Percentiles rank a stretch among this genome's conserved stretches.
phyloP scores from a whole-genome alignment of 345 rosid genomes.

The Bruguiera gymnorhiza region DNA sequence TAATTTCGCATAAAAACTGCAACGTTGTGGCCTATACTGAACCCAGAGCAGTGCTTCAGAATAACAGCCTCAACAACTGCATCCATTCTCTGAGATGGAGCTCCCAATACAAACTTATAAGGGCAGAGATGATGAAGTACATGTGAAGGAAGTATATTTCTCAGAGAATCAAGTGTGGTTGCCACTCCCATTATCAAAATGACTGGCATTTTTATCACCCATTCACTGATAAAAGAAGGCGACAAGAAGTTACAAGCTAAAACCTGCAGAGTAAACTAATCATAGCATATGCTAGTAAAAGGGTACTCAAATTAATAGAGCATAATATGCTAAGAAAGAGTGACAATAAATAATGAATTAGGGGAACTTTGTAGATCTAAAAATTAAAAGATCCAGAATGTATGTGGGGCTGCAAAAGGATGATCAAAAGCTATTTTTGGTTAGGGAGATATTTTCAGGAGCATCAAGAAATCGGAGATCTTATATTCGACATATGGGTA shows the following conservation, averaged over 20 bases:
- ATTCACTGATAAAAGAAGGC: slow-evolving; percentile 52
- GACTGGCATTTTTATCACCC: slow-evolving; percentile 79
- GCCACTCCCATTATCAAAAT: slow-evolving; percentile 80
- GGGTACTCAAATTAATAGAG: too few relatives aligned
- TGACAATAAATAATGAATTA: not conserved
- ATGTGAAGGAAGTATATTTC: slow-evolving; percentile 54
- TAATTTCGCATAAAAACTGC: slow-evolving; percentile 71
- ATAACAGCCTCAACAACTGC: slow-evolving; percentile 75
- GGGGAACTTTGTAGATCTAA: too few relatives aligned
- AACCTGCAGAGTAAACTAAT: not conserved
- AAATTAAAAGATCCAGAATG: too few relatives aligned
- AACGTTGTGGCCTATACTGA: slow-evolving; percentile 66
- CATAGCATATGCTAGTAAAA: too few relatives aligned
- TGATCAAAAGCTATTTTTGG: too few relatives aligned
- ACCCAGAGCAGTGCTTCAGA: slow-evolving; percentile 69
- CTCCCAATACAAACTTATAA: slow-evolving; percentile 64
- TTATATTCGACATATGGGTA: too few relatives aligned
- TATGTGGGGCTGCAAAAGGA: too few relatives aligned
- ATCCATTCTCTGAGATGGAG: slow-evolving; percentile 83
- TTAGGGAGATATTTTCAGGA: too few relatives aligned
- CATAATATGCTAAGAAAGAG: not conserved
- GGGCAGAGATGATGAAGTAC: slow-evolving; percentile 63
- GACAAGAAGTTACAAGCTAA: slow-evolving; percentile 11
- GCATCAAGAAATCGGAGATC: too few relatives aligned
- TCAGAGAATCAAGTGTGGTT: slow-evolving; percentile 71